Base-by-base conservation (phyloP, 139 green algal genomes). In the Auxenochlorella pyrenoidosa region DNA sequence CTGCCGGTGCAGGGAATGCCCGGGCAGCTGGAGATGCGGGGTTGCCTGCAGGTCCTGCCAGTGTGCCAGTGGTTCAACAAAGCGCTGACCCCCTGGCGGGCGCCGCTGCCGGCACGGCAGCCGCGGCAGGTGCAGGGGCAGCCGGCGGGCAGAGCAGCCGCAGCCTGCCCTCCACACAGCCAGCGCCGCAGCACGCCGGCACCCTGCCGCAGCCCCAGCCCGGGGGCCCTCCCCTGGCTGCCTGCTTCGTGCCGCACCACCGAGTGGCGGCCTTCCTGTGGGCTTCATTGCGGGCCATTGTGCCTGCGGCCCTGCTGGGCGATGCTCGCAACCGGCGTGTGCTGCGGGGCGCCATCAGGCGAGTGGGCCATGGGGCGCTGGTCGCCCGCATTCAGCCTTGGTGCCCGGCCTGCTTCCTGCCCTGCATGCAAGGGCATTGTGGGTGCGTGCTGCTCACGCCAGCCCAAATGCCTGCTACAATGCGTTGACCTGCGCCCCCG, bases 231-330 rank as follows among this genome's bases (percentile, higher is more conserved):
- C 84, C 77, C 44, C 72, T 94, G 68, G 88, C 92, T 6, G 84
- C 82, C 38, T 92, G 88, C 44, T 91, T 86, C 85, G 84, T 93
- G 30, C 90, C 93, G 6, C 85, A 93, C 75, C 41, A 28, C 6
- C 78, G 83, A 15, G 96, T 98, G 34, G 71, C 86, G 18, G 77
- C 86, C 1, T 97, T 97, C 86, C 51, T 97, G 66, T 98, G 94
- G 96, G 89, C 90, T 8, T 91, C 92, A 16, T 30, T 97, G 26
- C 82, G 91, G 0, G 78, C 79, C 51, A 63, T 97, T 6, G 84
- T 96, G 44, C 95, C 94, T 3, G 40, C 80, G 26, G 78, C 40
- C 36, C 72, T 98, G 78, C 91, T 98, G 47, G 95, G 95, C 6
- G 85, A 88, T 68, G 54, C 18, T 2, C 85, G 77, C 80, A 94